Conservation (phyloP, 306 rosid genomes). For the Canavalia ensiformis region DNA sequence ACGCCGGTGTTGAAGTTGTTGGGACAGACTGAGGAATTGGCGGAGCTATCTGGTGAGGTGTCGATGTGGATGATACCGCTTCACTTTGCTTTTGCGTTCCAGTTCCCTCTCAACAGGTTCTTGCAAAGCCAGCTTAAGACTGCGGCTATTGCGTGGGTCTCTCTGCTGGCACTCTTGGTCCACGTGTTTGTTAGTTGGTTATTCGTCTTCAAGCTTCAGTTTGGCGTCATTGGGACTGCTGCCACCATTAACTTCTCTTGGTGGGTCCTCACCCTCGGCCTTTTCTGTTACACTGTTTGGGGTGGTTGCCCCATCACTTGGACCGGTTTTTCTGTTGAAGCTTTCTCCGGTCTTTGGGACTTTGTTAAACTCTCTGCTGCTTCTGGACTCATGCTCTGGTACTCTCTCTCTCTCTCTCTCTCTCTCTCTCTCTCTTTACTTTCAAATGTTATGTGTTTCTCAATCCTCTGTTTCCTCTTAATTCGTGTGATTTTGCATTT, state of each 20-base stretch:
- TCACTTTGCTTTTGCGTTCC: conserved; percentile 73
- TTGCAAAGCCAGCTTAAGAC: conserved; percentile 72
- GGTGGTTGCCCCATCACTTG: conserved; percentile 85
- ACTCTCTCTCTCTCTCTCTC: neutral
- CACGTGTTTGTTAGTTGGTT: conserved; percentile 72
- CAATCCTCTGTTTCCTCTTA: neutral
- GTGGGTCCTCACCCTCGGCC: conserved; percentile 71
- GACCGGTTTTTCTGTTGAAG: conserved; percentile 82
- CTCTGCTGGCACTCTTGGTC: conserved; percentile 55
- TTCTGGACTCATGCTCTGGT: conserved; percentile 91
- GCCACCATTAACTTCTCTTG: conserved; percentile 67
- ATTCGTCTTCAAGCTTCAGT: conserved; percentile 60
- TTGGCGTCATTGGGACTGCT: conserved; percentile 71
- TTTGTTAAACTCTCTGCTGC: conserved; percentile 75
- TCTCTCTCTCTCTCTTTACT: no score
- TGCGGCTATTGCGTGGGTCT: conserved; percentile 59
- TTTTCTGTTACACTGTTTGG: conserved; percentile 51
- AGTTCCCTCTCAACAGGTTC: conserved; percentile 74
- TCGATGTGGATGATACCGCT: conserved; percentile 65
- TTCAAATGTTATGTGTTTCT: no score
- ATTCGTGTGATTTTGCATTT: neutral
- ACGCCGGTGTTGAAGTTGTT: conserved; percentile 63
- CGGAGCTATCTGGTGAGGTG: conserved; percentile 64
- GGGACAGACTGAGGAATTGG: conserved; percentile 72
- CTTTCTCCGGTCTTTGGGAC: conserved; percentile 85